Base-by-base conservation (phyloP, 1,139 yeast genomes). In the Lodderomyces metapsilosis region DNA sequence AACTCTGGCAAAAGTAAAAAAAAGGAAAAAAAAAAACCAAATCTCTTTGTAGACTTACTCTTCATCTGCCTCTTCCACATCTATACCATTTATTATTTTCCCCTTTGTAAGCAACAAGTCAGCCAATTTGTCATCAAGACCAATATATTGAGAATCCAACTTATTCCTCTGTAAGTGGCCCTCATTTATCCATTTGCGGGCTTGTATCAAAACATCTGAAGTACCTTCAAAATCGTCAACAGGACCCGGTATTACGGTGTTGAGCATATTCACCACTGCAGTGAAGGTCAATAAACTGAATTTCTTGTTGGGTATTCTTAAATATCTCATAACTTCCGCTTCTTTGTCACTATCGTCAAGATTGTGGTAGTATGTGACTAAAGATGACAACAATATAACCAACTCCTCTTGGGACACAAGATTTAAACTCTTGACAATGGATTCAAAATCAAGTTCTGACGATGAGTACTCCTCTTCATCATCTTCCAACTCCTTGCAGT, bases 361-460 rank as follows among this genome's bases (percentile, higher is more conserved):
- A 25, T 52, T 47, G 42, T 52, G 53, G 42, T 62, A 67, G 43
- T 56, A 57, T 4, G 56, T 43, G 1, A 65, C 55, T 36, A 66
- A 52, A 3, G 68, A 54, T 21, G 64, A 49, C 1, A 61, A 52
- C 34, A 70, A 53, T 1, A 68, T 58, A 6, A 68, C 57, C 41
- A 61, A 63, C 43, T 68, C 66, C 40, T 70, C 74, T 38, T 66
- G 65, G 12, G 54, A 52, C 10, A 71, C 54, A 37, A 71, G 53
- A 47, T 63, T 66, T 40, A 71, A 58, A 1, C 72, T 58, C 13
- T 36, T 36, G 24, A 36, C 24, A 24, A 22, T 6, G 6, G 37
- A 34, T 16, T 34, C 27, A 16, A 24, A 24, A 13, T 20, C 30
- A 28, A 21, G 18, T 11, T 30, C 25, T 9, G 39, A 17, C 10